A percentile compares a stretch with the other conserved stretches of the same genome.
Evolutionary conservation across 148 eudicot species (phyloP).

Genomic region (Chenopodium berlandieri): DNA sequence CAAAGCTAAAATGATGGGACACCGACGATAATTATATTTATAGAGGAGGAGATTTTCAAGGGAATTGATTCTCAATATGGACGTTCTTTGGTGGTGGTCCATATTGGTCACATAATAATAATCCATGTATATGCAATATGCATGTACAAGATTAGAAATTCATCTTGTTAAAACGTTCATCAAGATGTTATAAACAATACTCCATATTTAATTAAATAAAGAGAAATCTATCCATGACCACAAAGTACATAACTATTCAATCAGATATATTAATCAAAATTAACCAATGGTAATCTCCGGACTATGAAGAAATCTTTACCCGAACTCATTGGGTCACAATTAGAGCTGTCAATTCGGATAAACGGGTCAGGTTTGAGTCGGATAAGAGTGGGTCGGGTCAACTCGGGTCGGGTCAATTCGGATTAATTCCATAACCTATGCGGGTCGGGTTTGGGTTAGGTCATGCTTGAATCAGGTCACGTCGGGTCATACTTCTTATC

Average conservation of each 20-base stretch:
- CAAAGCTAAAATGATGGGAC: neutral
- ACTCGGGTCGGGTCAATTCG: no score
- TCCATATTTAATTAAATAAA: no score
- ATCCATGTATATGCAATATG: neutral
- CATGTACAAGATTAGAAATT: neutral
- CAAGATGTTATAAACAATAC: no score
- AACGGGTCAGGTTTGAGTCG: no score
- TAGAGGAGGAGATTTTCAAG: neutral
- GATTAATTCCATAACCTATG: no score
- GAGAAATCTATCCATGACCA: neutral
- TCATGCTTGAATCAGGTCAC: no score
- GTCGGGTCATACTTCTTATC: no score
- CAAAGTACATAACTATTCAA: no score
- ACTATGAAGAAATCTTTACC: neutral
- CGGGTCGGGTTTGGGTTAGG: no score
- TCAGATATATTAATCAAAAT: no score
- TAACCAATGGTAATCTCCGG: neutral
- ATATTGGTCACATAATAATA: neutral
- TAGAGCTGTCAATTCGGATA: no score
- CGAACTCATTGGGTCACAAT: neutral
- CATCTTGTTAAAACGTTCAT: neutral
- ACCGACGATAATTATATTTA: neutral
- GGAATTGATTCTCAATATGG: neutral
- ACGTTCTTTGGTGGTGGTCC: slow-evolving; percentile 5
- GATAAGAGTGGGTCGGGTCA: no score